Evolutionary conservation across 2,329 filamentous ascomycete genomes (phyloP), one percentile per base, ranked within the genome.

Genomic region (Pseudogymnoascus sp.): DNA sequence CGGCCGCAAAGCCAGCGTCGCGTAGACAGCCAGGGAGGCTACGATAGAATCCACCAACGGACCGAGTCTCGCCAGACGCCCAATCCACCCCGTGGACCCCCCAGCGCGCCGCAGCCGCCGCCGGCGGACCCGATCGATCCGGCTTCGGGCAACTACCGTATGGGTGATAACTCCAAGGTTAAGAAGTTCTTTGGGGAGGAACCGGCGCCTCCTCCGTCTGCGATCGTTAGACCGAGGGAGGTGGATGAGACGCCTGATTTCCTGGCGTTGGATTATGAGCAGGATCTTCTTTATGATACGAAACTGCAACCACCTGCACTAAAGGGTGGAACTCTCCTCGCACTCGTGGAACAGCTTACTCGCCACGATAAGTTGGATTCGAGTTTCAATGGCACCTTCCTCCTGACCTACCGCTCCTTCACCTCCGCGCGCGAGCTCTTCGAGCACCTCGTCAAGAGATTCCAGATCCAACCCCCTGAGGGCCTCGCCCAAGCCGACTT

Each of bases 371-470:
- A 96, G 73, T 84, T 96, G 13, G 95, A 98, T 73, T 92, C 93
- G 2, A 93, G 85, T 67, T 98, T 98, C 79, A 98, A 98, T 79
- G 96, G 93, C 72, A 99, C 95, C 0, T 99, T 99, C 81, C 85
- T 99, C 14, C 84, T 99, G 39, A 99, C 95, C 1, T 99, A 99
- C 75, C 85, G 90, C 67, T 99, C 95, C 0, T 99, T 99, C 73
- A 98, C 95, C 0, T 87, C 88, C 2, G 95, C 93, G 0, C 82
- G 89, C 5, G 95, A 98, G 75, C 81, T 99, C 0, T 98, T 98
- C 72, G 92, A 97, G 75, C 84, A 96, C 74, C 80, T 99, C 6
- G 92, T 97, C 8, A 90, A 92, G 75, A 85, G 95, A 62, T 99
- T 97, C 79, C 90, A 88, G 68, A 90, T 96, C 61, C 93, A 98